These are phyloP conservation scores for Candida dubliniensis DNA, from an alignment of 1,139 yeast genomes.

Conservation along the genomic window DNA sequence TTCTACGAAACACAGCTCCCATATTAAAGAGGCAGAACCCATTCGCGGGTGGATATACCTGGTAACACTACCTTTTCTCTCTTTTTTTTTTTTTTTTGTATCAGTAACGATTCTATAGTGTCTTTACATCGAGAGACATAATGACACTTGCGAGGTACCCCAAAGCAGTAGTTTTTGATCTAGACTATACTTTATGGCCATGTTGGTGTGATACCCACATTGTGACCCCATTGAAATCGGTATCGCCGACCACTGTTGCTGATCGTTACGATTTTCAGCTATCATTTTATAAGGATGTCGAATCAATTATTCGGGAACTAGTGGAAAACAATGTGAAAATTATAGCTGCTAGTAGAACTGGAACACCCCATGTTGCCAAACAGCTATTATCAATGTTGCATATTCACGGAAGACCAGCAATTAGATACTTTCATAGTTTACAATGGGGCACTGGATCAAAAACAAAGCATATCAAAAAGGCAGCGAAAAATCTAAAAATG, in stretches of 20 bases:
- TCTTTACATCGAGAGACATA: not conserved
- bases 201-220: constrained; percentile 70
- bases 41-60: not conserved
- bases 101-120: not conserved
- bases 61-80: not conserved
- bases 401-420: constrained; percentile 49
- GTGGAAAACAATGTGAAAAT: constrained; percentile 44
- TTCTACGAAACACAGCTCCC: not conserved
- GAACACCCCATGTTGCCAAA: constrained; percentile 61
- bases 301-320: constrained; percentile 50
- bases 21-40: not conserved
- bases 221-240: constrained; percentile 40
- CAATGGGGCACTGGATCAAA: constrained; percentile 76
- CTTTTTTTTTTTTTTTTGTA: not conserved
- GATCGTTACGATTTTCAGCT: constrained; percentile 53
- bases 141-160: constrained; percentile 37
- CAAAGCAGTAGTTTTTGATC: constrained; percentile 65
- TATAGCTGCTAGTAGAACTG: constrained; percentile 68
- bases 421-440: constrained; percentile 47
- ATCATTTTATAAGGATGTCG: constrained; percentile 61
- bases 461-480: constrained; percentile 52
- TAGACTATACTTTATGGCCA: constrained; percentile 79
- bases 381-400: constrained; percentile 50
- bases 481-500: constrained; percentile 40
- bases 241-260: constrained; percentile 22